phyloP scores from a whole-genome alignment of 768 basidiomycete species.

The Kwoniella heveanensis region DNA sequence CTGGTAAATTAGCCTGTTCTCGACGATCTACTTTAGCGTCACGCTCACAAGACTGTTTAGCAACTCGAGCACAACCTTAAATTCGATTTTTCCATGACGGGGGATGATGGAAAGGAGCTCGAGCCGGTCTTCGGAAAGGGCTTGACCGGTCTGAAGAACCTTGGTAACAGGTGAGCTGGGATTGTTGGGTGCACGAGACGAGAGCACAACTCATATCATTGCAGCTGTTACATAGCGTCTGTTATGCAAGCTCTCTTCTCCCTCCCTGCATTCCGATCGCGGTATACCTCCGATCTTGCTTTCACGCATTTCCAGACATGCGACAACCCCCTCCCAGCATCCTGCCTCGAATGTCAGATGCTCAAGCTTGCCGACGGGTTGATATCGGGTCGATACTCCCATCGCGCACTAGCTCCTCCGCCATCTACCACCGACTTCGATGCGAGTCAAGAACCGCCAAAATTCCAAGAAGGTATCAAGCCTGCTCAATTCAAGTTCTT shows the following conservation, averaged over 20 bases:
- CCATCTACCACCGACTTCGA: slow-evolving; percentile 41
- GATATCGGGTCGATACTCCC: slow-evolving; percentile 84
- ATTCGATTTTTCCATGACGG: slow-evolving; percentile 89
- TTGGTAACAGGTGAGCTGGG: slow-evolving; percentile 81
- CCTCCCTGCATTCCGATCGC: slow-evolving; percentile 71
- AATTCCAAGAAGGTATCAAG: slow-evolving; percentile 80
- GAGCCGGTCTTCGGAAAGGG: slow-evolving; percentile 86
- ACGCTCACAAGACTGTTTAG: too few relatives aligned
- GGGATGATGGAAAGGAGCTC: slow-evolving; percentile 81
- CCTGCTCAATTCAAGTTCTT: slow-evolving; percentile 84
- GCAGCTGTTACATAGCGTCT: slow-evolving; percentile 95
- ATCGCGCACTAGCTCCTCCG: slow-evolving; percentile 59
- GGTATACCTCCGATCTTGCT: slow-evolving; percentile 64
- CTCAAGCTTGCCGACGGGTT: slow-evolving; percentile 88
- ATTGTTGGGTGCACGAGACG: too few relatives aligned
- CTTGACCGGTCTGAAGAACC: slow-evolving; percentile 83
- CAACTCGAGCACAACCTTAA: slow-evolving; percentile 96
- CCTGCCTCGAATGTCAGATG: slow-evolving; percentile 95
- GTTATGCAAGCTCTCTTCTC: slow-evolving; percentile 84
- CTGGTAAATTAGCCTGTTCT: slow-evolving; percentile 62
- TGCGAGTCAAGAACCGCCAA: slow-evolving; percentile 34
- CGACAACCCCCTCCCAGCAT: slow-evolving; percentile 68
- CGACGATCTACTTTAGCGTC: slow-evolving; percentile 11
- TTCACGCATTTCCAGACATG: slow-evolving; percentile 67
- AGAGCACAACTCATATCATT: too few relatives aligned